Evolutionary conservation across 1,284 basidiomycete genomes (phyloP).

Genomic region (Apiotrichum mycotoxinovorans): DNA sequence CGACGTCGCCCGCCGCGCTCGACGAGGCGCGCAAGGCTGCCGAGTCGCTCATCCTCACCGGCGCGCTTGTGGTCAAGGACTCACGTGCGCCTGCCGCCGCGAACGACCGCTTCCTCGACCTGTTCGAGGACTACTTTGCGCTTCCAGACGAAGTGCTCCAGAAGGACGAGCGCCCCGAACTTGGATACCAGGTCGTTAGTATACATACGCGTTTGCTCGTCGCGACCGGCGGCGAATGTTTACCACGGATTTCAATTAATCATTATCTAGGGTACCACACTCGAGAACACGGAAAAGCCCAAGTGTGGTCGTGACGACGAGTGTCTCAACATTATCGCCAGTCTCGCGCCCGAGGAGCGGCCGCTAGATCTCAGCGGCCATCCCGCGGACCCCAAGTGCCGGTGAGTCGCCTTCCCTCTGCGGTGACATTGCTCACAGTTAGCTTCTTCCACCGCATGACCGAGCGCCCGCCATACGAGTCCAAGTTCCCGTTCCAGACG

Average conservation of each 20-base stretch:
- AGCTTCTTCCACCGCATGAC: slow-evolving; percentile 85
- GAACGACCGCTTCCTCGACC: slow-evolving; percentile 72
- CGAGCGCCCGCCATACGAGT: slow-evolving; percentile 68
- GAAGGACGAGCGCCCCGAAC: slow-evolving; percentile 74
- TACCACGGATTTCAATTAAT: no score
- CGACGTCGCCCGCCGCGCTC: slow-evolving; percentile 53
- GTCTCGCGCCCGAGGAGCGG: slow-evolving; percentile 67
- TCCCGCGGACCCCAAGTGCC: slow-evolving; percentile 82
- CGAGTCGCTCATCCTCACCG: slow-evolving; percentile 67
- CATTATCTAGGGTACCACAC: slow-evolving; percentile 66
- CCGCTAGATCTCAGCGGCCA: slow-evolving; percentile 68
- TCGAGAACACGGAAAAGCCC: slow-evolving; percentile 89
- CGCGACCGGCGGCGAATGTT: no score
- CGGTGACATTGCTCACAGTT: background rate
- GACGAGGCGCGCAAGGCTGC: slow-evolving; percentile 58
- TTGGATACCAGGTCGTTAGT: slow-evolving; percentile 54
- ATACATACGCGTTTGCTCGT: no score
- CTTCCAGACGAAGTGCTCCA: slow-evolving; percentile 62
- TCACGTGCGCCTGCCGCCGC: slow-evolving; percentile 75
- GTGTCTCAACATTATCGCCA: slow-evolving; percentile 44
- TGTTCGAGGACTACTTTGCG: slow-evolving; percentile 79
- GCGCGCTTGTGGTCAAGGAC: slow-evolving; percentile 76
- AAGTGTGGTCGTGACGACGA: slow-evolving; percentile 62
- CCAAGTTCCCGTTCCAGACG: slow-evolving; percentile 68
- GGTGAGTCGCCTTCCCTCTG: slow-evolving; percentile 44